Evolutionary conservation across 2,329 filamentous ascomycete species (phyloP).

Genomic region (Fusarium hostae): DNA sequence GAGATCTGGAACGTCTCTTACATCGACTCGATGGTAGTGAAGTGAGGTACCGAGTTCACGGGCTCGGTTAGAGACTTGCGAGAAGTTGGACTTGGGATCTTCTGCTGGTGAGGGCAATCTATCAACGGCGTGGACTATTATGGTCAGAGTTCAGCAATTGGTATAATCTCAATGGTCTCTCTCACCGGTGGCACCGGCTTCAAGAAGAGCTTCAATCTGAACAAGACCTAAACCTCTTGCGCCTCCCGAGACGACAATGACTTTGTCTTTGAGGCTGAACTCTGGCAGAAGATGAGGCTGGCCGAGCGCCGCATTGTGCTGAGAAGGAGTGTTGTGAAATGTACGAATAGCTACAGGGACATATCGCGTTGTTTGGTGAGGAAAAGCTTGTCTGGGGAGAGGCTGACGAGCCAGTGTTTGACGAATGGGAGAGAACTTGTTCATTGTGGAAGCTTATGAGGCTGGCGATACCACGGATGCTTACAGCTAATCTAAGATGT

Average conservation of each 20-base stretch:
- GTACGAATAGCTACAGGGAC: slow-evolving; percentile 25
- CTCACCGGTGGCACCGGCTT: slow-evolving; percentile 77
- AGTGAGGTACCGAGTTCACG: slow-evolving; percentile 73
- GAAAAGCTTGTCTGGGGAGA: slow-evolving; percentile 19
- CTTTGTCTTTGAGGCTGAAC: slow-evolving; percentile 79
- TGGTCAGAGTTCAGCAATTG: slow-evolving; percentile 9
- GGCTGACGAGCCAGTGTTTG: slow-evolving; percentile 34
- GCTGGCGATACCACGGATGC: background rate
- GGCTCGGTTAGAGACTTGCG: slow-evolving; percentile 71
- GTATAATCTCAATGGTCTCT: background rate
- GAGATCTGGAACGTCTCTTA: slow-evolving; percentile 75
- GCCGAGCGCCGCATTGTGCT: slow-evolving; percentile 26
- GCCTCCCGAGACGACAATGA: slow-evolving; percentile 80
- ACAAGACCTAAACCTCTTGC: slow-evolving; percentile 82
- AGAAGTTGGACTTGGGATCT: slow-evolving; percentile 67
- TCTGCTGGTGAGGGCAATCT: slow-evolving; percentile 63
- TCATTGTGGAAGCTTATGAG: slow-evolving; percentile 33
- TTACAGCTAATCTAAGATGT: background rate
- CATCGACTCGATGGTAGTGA: slow-evolving; percentile 82
- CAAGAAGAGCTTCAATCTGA: slow-evolving; percentile 80
- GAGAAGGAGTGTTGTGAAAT: slow-evolving; percentile 37
- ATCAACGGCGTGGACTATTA: slow-evolving; percentile 74
- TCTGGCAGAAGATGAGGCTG: slow-evolving; percentile 67
- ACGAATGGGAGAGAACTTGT: slow-evolving; percentile 39
- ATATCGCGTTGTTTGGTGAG: slow-evolving; percentile 15